A percentile compares a stretch with the other conserved stretches of the same genome.
Evolutionary conservation across 306 rosid species (phyloP).

Genomic region (Phaseolus lunatus): DNA sequence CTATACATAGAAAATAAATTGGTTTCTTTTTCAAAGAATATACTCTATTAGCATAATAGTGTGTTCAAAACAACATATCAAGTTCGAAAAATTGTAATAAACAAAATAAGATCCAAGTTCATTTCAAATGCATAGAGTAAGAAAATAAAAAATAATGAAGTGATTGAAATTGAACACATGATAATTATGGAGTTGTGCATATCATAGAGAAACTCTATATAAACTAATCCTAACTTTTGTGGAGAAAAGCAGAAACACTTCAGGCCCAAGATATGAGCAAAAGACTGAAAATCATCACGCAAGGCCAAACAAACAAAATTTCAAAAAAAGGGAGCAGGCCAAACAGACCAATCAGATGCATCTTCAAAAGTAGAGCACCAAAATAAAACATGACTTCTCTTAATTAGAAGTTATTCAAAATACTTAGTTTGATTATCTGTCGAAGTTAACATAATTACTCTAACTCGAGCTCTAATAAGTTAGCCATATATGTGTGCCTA

Average conservation of each 20-base stretch:
- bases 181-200: not conserved
- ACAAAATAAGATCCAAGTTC: not conserved
- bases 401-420: too few relatives aligned
- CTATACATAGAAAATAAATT: not conserved
- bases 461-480: too few relatives aligned
- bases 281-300: too few relatives aligned
- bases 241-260: not conserved
- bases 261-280: not conserved
- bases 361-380: too few relatives aligned
- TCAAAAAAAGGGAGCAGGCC: too few relatives aligned
- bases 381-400: too few relatives aligned
- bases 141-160: not conserved
- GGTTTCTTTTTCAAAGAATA: not conserved
- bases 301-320: too few relatives aligned
- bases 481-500: too few relatives aligned
- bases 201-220: not conserved
- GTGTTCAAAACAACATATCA: not conserved
- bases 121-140: not conserved
- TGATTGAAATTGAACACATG: too few relatives aligned
- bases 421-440: too few relatives aligned
- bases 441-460: too few relatives aligned
- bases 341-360: too few relatives aligned
- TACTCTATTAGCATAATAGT: not conserved
- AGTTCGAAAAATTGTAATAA: not conserved
- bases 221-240: not conserved